Evolutionary conservation across 768 basidiomycete genomes (phyloP), one percentile per base, ranked within the genome.

Genomic region (Pisolithus sp.): DNA sequence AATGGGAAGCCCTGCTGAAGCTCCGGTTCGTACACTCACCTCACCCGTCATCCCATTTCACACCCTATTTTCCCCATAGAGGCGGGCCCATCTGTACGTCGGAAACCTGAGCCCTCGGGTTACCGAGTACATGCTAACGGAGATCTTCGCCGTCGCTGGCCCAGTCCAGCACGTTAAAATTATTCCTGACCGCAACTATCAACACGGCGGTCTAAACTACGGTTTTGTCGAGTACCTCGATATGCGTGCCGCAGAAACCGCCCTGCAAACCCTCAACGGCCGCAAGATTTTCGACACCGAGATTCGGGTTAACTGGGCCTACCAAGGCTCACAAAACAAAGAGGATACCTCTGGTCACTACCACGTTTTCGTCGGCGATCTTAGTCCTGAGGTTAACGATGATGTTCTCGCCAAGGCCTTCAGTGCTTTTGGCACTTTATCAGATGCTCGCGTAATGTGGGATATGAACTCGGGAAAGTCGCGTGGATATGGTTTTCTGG

Each of bases 271-370:
- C 41, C 82, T 99, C 62, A 98, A 98, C 68, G 96, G 96, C 43
- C 89, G 96, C 66, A 96, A 97, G 77, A 98, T 99, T 63, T 99
- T 98, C 63, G 96, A 99, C 73, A 96, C 96, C 37, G 96, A 99
- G 74, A 94, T 99, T 62, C 85, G 93, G 59, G 94, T 97, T 75
- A 99, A 99, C 70, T 99, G 96, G 96, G 96, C 96, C 34, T 97
- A 98, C 71, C 95, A 98, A 71, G 94, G 93, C 62, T 85, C 88
- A 66, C 90, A 94, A 79, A 93, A 92, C 74, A 97, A 97, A 77
- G 96, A 99, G 73, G 96, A 99, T 71, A 95, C 96, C 41, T 91
- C 93, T 45, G 85, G 85, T 59, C 96, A 99, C 71, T 97, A 83
- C 72, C 96, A 99, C 68, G 93, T 99, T 62, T 99, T 99, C 71